Percentiles rank a stretch among this genome's conserved stretches.
Evolutionary conservation across 192 early-diverging fungal species (phyloP).

Genomic region (Lobulomyces angularis): DNA sequence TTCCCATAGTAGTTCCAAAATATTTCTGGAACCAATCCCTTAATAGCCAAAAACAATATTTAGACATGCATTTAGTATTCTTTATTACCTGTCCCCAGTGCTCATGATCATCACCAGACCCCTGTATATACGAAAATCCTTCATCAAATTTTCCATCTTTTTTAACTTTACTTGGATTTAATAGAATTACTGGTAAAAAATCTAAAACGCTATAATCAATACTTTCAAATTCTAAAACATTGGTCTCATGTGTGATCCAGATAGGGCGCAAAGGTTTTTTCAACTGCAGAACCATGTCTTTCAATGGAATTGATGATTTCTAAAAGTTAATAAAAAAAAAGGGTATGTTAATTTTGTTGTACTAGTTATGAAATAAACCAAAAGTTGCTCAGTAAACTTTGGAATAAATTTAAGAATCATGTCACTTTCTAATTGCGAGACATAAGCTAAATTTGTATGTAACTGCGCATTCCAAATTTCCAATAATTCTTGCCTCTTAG

Average conservation of each 20-base stretch:
- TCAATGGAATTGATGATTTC: too few species aligned
- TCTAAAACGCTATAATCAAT: not conserved
- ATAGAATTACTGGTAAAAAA: not conserved
- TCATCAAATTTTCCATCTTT: slow-evolving; percentile 29
- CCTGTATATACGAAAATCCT: slow-evolving; percentile 74
- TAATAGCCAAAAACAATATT: slow-evolving; percentile 1
- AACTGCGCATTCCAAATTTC: slow-evolving; percentile 1
- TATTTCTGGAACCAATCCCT: slow-evolving; percentile 45
- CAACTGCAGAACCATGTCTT: not conserved
- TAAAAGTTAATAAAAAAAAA: too few species aligned
- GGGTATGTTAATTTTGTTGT: too few species aligned
- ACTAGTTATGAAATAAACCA: too few species aligned
- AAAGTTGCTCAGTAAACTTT: too few species aligned
- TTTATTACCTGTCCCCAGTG: slow-evolving; percentile 50
- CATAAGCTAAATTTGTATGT: not conserved
- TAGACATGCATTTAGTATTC: too few species aligned
- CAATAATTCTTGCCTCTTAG: too few species aligned
- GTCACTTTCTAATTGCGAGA: slow-evolving; percentile 1
- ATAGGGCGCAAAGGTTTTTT: slow-evolving; percentile 64
- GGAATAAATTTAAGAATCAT: too few species aligned
- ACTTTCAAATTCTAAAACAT: slow-evolving; percentile 15
- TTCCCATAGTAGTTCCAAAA: slow-evolving; percentile 48
- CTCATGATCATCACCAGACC: slow-evolving; percentile 82
- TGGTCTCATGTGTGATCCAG: slow-evolving; percentile 63
- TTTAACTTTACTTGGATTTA: slow-evolving; percentile 3